A percentile compares a stretch with the other conserved stretches of the same genome.
phyloP scores from a whole-genome alignment of 164 flowering plant species.

The Vitis cinerea region DNA sequence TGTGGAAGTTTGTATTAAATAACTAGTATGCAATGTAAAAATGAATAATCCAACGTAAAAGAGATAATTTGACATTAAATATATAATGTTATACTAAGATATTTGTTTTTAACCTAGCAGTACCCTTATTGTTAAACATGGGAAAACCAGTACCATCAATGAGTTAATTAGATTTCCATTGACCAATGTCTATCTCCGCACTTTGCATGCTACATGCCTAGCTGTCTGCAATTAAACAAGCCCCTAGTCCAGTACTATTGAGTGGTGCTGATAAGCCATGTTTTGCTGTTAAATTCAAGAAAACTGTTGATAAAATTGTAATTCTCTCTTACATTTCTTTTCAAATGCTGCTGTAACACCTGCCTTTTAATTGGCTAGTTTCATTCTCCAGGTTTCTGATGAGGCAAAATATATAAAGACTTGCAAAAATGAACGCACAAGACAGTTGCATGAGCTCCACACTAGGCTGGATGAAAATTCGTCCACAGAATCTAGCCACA shows the following conservation, averaged over 20 bases:
- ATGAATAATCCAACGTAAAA: background rate
- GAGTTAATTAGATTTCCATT: background rate
- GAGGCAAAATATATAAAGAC: constrained; percentile 66
- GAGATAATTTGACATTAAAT: background rate
- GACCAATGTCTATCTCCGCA: no score
- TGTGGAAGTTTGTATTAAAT: background rate
- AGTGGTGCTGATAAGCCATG: no score
- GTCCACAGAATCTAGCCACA: constrained; percentile 44
- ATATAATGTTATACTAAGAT: background rate
- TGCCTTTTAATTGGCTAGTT: background rate
- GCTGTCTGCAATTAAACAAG: no score
- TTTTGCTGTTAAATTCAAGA: no score
- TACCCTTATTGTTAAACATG: background rate
- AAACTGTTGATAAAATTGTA: no score
- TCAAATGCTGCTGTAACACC: background rate
- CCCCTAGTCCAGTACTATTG: no score
- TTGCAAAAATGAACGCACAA: constrained; percentile 52
- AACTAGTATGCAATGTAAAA: background rate
- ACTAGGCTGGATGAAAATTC: constrained; percentile 59
- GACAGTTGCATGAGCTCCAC: constrained; percentile 64
- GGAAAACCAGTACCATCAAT: background rate
- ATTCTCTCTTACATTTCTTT: background rate
- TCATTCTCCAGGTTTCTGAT: constrained; percentile 59
- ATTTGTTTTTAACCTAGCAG: background rate
- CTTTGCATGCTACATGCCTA: no score